Evolutionary conservation across 768 basidiomycete genomes (phyloP).

Genomic region (Flagelloscypha sp.): DNA sequence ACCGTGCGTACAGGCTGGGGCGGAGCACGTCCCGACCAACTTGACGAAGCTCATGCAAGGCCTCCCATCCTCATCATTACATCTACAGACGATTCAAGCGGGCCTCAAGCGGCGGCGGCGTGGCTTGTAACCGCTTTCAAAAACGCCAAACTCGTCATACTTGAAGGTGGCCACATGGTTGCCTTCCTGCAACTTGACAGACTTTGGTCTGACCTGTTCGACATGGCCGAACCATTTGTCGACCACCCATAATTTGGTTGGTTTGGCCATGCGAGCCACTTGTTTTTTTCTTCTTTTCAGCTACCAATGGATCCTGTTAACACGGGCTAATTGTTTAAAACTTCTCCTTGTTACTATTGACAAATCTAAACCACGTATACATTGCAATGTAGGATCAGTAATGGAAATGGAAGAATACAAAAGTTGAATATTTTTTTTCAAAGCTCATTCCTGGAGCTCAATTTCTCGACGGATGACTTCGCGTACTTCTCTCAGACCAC

Average conservation of each 20-base stretch:
- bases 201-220: conserved; percentile 31
- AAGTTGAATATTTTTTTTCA: conserved; percentile 16
- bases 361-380: conserved; percentile 8
- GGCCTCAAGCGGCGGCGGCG: conserved; percentile 34
- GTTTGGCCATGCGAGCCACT: conserved; percentile 9
- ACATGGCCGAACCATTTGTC: not conserved
- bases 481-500: conserved; percentile 70
- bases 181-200: conserved; percentile 36
- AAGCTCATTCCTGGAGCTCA: conserved; percentile 50
- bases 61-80: conserved; percentile 39
- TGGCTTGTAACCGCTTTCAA: conserved; percentile 42
- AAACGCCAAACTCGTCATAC: conserved; percentile 30
- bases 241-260: not conserved
- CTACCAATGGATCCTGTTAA: not conserved
- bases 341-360: conserved; percentile 4
- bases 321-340: not conserved
- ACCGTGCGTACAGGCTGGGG: no score
- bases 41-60: conserved; percentile 37
- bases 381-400: conserved; percentile 11
- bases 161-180: conserved; percentile 45
- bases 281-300: not conserved
- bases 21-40: conserved; percentile 28
- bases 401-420: conserved; percentile 16
- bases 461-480: conserved; percentile 77
- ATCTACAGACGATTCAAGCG: conserved; percentile 32